Conservation (phyloP, 2,329 filamentous ascomycete species). For the Triangularia verruculosa region DNA sequence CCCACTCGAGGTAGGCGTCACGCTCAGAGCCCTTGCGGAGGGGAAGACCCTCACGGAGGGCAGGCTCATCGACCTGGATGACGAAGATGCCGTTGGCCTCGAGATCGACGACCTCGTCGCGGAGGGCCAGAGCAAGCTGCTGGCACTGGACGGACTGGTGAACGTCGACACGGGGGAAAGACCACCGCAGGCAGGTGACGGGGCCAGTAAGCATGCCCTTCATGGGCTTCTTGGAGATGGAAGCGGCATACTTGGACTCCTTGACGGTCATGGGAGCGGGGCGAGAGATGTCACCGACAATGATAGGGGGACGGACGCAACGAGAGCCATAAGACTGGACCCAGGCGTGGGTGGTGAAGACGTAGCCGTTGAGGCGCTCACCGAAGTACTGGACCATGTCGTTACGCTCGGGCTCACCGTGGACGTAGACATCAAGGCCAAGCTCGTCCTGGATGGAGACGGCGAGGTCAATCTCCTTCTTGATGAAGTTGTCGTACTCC, state of each 20-base stretch:
- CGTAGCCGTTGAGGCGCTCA: conserved; percentile 93
- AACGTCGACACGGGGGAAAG: conserved; percentile 98
- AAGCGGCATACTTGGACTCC: conserved; percentile 98
- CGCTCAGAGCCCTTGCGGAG: conserved; percentile 92
- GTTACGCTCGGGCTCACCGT: conserved; percentile 99
- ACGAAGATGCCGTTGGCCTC: conserved; percentile 95
- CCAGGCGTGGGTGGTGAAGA: conserved; percentile 99
- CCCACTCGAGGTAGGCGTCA: conserved; percentile 95
- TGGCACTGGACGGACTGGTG: conserved; percentile 99
- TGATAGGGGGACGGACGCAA: conserved; percentile 96
- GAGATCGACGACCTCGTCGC: conserved; percentile 96
- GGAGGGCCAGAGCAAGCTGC: conserved; percentile 96
- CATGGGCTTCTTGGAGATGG: conserved; percentile 97
- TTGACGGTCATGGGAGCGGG: conserved; percentile 98
- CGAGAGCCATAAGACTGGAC: conserved; percentile 96
- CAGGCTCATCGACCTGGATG: conserved; percentile 99
- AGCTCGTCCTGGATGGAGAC: conserved; percentile 98
- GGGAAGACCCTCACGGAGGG: conserved; percentile 97
- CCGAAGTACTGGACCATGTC: conserved; percentile 99
- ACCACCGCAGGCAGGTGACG: conserved; percentile 98
- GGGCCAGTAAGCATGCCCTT: conserved; percentile 99
- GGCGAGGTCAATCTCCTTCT: conserved; percentile 95
- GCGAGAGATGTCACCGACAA: conserved; percentile 97
- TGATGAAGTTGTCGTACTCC: conserved; percentile 98
- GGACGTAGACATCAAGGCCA: conserved; percentile 92